Evolutionary conservation across 352 stramenopile species (phyloP), one percentile per base, ranked within the genome.

Genomic region (Phytophthora boehmeriae): DNA sequence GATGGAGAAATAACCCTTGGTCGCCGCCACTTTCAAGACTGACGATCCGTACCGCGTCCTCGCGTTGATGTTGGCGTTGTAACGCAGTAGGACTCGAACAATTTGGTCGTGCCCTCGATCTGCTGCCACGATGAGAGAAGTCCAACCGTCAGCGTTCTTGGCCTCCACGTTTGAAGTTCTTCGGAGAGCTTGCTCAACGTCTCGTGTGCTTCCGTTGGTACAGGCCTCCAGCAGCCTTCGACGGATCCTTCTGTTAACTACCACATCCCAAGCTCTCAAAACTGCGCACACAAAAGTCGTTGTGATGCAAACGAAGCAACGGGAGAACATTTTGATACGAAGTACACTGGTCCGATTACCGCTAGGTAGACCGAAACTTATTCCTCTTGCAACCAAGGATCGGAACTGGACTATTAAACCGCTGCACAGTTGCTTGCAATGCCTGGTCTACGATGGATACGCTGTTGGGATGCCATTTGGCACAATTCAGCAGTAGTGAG

Each of bases 11-110:
- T 68, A 44, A 0, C 52, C 52, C 2, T 22, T 6, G 11, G 1
- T 16, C 16, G 59, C 44, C 0, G 59, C 59, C 11, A 48, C 20
- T 45, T 55, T 68, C 45, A 68, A 50, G 0, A 45, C 50, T n/a
- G 59, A 53, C 8, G 59, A 63, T 14, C 52, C 59, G 17, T 14
- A 6, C 0, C 22, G 46, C 8, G 53, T 63, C 30, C 30, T 63
- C 14, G 25, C 38, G 10, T 63, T 54, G 11, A 58, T 34, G 5
- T 54, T 27, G n/a, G 45, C 46, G 0, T 58, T 54, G 23, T 54
- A 5, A 1, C 34, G 4, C 17, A 63, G 16, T 44, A 68, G 17
- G 20, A 59, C 19, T 5, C 10, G 35, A 1, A 34, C 28, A 23
- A 63, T 44, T 2, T 63, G 28, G 8, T 44, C 38, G 17, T 50